These are phyloP conservation scores for Begonia fuchsioides DNA, from an alignment of 306 rosid genomes.

Conservation along the genomic window DNA sequence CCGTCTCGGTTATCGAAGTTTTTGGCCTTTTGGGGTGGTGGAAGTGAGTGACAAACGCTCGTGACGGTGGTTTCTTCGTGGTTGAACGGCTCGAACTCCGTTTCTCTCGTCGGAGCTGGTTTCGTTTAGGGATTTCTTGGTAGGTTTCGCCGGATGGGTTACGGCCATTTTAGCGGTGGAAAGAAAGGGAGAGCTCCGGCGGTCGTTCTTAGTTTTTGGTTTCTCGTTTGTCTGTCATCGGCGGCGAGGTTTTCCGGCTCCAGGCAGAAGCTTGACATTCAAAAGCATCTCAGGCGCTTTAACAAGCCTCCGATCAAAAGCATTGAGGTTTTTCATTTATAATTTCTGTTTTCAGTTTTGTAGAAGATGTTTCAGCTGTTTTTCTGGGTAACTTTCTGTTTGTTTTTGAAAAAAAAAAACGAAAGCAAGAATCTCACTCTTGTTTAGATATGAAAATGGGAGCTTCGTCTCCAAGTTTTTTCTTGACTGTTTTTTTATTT, in stretches of 20 bases:
- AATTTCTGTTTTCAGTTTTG: neutral
- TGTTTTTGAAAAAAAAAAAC: too few species aligned
- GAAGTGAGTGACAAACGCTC: too few species aligned
- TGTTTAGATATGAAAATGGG: neutral
- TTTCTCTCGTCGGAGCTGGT: too few species aligned
- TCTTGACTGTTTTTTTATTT: neutral
- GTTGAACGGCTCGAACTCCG: too few species aligned
- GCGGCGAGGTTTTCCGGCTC: slow-evolving; percentile 52
- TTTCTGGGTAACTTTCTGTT: too few species aligned
- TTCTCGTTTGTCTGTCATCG: slow-evolving; percentile 24
- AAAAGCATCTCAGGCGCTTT: slow-evolving; percentile 72
- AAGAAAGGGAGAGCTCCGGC: slow-evolving; percentile 12
- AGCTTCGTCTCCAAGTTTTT: neutral
- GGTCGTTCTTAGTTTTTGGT: slow-evolving; percentile 28
- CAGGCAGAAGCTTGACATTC: slow-evolving; percentile 59
- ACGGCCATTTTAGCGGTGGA: slow-evolving; percentile 15
- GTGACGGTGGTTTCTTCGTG: too few species aligned
- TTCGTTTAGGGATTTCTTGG: neutral
- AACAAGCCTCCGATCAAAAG: slow-evolving; percentile 71
- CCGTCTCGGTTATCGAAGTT: too few species aligned
- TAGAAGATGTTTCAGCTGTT: neutral
- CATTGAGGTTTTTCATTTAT: slow-evolving; percentile 40
- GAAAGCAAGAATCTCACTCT: too few species aligned
- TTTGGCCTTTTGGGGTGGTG: too few species aligned
- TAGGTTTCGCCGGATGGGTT: slow-evolving; percentile 3